Evolutionary conservation across 164 flowering plant genomes (phyloP).

Genomic region (Cinnamomum micranthum): DNA sequence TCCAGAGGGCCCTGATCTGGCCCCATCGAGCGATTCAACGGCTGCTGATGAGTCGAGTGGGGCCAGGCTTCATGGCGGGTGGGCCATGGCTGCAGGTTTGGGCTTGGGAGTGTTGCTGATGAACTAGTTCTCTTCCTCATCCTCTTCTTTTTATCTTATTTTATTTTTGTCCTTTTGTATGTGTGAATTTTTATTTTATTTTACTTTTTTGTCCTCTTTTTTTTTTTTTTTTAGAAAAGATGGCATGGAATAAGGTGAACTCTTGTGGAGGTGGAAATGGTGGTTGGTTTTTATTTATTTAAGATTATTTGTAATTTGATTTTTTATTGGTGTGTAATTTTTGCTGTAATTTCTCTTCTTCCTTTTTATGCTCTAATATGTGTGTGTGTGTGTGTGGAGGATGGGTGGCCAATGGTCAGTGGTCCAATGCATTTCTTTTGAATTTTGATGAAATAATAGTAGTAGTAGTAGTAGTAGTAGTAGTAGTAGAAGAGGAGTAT

Average conservation of each 20-base stretch:
- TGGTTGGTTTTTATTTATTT: constrained; percentile 2
- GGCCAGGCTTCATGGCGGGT: neutral
- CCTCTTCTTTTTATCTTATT: neutral
- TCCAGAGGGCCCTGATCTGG: constrained; percentile 43
- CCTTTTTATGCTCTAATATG: neutral
- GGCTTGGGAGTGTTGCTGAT: constrained; percentile 1
- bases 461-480: too few species aligned
- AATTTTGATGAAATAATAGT: too few species aligned
- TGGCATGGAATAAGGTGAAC: neutral
- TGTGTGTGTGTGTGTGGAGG: neutral
- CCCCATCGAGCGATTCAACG: constrained; percentile 50
- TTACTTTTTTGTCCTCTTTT: neutral
- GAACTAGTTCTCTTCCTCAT: neutral
- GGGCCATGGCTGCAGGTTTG: neutral
- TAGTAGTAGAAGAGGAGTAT: neutral
- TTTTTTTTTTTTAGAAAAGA: neutral
- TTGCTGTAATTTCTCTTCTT: neutral
- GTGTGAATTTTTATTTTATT: neutral
- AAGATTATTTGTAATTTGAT: constrained; percentile 3
- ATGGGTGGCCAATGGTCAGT: neutral
- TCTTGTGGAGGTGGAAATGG: neutral
- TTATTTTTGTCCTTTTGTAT: neutral
- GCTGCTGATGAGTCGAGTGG: constrained; percentile 29
- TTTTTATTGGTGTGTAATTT: neutral
- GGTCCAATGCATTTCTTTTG: too few species aligned